These are phyloP conservation scores for Ceratocystis variospora DNA, from an alignment of 2,329 filamentous ascomycete genomes.

Conservation along the genomic window DNA sequence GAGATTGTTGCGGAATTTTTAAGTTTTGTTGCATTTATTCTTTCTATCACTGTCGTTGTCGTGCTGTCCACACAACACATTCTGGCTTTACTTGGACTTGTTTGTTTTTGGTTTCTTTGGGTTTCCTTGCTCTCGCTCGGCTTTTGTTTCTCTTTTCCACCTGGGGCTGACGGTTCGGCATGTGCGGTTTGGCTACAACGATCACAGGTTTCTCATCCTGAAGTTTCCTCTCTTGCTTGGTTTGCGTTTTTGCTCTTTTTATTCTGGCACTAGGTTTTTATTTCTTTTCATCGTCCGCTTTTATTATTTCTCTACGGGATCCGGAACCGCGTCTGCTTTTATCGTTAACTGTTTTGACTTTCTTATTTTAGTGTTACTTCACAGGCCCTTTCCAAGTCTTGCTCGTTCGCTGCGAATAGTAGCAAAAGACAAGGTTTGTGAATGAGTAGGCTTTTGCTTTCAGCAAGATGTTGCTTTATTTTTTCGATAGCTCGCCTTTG, in stretches of 20 bases:
- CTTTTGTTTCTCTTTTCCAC: conserved; percentile 3
- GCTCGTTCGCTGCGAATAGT: neutral
- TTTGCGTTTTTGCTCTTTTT: neutral
- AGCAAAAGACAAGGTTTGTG: too few relatives aligned
- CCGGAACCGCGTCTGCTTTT: conserved; percentile 17
- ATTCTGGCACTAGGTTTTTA: neutral
- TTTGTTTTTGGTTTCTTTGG: conserved; percentile 1
- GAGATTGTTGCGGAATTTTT: neutral
- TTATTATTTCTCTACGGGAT: conserved; percentile 11
- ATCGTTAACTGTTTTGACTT: conserved; percentile 7
- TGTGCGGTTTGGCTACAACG: neutral
- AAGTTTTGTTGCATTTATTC: conserved; percentile 1
- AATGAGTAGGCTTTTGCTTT: neutral
- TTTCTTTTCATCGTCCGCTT: conserved; percentile 1
- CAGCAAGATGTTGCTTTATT: neutral
- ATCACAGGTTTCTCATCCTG: neutral
- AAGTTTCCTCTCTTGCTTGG: neutral
- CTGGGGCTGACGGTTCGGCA: conserved; percentile 9
- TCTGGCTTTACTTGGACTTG: neutral
- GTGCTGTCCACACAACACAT: neutral
- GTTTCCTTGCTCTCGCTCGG: neutral
- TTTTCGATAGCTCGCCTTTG: neutral
- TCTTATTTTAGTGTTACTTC: conserved; percentile 6
- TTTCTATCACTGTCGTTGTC: neutral
- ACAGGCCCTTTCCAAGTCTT: neutral